Evolutionary conservation across 495 filamentous ascomycete genomes (phyloP), one percentile per base, ranked within the genome.

Genomic region (Aspergillus diversus): DNA sequence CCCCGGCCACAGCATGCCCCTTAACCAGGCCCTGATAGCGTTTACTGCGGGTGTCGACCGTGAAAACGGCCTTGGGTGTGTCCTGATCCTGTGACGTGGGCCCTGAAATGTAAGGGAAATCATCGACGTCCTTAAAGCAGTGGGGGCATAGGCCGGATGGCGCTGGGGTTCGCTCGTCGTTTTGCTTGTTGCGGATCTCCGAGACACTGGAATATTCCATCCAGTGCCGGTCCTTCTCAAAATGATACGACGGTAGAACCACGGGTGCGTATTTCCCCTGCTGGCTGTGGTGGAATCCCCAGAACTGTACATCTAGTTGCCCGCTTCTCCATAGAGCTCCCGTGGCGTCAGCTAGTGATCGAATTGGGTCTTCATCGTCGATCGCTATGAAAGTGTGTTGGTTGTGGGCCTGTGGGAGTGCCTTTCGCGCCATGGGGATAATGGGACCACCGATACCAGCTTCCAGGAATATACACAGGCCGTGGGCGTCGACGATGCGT

Each of bases 241-340:
- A 87, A 60, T 84, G 80, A 55, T 85, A 86, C 0, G 82, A 75
- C 7, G 84, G 84, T 1, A 87, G 72, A 1, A 71, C 54, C 16
- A 84, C 7, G 8, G 43, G 61, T 7, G 49, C 34, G 57, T 80
- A 79, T 4, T 74, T 60, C 8, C 57, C 43, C 5, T 64, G 78
- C 66, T 83, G 81, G 2, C 37, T 34, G 0, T 13, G 16, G 57
- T 83, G 75, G 58, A 79, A 76, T 0, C 73, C 50, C 85, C 84
- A 88, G 75, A 81, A 84, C 7, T 16, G 13, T n/a, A 63, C 43
- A 0, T 70, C 69, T 0, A 55, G 59, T 0, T 76, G 31, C 0
- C 84, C 83, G 5, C 68, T 59, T 51, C 74, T 79, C 84, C 85
- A 86, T 0, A 87, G 76, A 2, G 50, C 27, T 4, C 73, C 3